Base-by-base conservation (phyloP, 495 filamentous ascomycete genomes). In the Hypoxylon cercidicola region DNA sequence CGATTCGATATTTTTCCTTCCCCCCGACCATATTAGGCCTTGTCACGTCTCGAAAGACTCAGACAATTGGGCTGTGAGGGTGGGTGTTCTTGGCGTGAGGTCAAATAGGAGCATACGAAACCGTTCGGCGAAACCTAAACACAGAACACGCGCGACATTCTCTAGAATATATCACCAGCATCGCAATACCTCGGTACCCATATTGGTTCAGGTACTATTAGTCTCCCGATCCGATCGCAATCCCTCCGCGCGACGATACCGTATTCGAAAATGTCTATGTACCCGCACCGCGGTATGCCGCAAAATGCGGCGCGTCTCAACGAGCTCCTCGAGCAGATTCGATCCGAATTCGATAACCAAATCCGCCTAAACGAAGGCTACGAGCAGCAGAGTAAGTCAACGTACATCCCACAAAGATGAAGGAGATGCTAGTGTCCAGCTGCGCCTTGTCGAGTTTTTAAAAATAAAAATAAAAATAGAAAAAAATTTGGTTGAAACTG, bases 291-390 rank as follows among this genome's bases (percentile, higher is more conserved):
- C 74, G 90, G 89, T 68, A 88, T 96, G 83, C 78, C 59, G 75
- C 74, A 68, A 89, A 88, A 81, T 83, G 84, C 50, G 23, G 69
- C 61, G 68, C 93, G 95, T 54, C 80, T 98, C 65, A 92, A 87
- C 64, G 95, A 99, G 81, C 85, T 97, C 64, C 81, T 99, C 69
- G 94, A 97, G 41, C 88, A 93, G 68, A 86, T 99, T 64, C 88
- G 96, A 66, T 80, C 83, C 73, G 95, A 99, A 77, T 99, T 97
- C 69, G 95, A 97, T 56, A 86, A 79, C 57, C 90, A 97, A 73
- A 82, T 88, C 34, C 82, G 87, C 68, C 82, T 89, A 69, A 88
- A 83, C 69, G 89, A 89, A 70, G 90, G 92, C 55, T 94, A 90
- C 75, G 94, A 99, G 63, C 90, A 93, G 71, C 90, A 93, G 74